phyloP scores from a whole-genome alignment of 768 basidiomycete genomes.

The Pleurotus pulmonarius region DNA sequence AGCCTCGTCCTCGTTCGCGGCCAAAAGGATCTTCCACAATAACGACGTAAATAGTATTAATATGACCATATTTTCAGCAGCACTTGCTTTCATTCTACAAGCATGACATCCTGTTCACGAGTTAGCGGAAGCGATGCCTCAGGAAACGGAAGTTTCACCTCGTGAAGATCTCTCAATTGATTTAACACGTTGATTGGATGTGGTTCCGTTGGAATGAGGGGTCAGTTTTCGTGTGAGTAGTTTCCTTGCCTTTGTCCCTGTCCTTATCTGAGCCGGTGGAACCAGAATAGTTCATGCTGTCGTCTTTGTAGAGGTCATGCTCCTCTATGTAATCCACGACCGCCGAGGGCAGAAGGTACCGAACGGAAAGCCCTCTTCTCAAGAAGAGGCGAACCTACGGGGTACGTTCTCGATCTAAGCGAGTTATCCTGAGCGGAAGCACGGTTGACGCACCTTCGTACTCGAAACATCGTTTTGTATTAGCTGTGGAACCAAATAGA shows the following conservation, averaged over 20 bases:
- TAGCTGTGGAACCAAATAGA: constrained; percentile 88
- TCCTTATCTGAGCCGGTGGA: neutral
- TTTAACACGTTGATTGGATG: neutral
- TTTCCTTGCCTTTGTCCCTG: constrained; percentile 2
- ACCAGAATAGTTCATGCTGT: constrained; percentile 23
- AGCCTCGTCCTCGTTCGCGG: neutral
- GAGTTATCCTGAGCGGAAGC: neutral
- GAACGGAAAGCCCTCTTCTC: constrained; percentile 74
- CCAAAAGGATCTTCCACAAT: neutral
- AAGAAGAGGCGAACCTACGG: constrained; percentile 64
- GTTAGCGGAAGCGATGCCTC: neutral
- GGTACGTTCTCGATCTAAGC: neutral
- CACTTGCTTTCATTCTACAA: neutral
- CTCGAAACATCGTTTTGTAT: constrained; percentile 98
- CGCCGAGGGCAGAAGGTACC: constrained; percentile 85
- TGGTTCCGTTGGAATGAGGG: neutral
- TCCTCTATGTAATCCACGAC: constrained; percentile 95
- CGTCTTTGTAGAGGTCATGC: constrained; percentile 72
- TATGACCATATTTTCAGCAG: neutral
- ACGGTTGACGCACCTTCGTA: constrained; percentile 61
- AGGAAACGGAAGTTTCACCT: no score
- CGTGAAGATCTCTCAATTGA: neutral
- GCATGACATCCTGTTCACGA: neutral
- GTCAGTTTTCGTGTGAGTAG: neutral
- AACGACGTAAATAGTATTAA: constrained; percentile 2